Conservation (phyloP, 441 rosid species). For the Pelargonium citronellum region DNA sequence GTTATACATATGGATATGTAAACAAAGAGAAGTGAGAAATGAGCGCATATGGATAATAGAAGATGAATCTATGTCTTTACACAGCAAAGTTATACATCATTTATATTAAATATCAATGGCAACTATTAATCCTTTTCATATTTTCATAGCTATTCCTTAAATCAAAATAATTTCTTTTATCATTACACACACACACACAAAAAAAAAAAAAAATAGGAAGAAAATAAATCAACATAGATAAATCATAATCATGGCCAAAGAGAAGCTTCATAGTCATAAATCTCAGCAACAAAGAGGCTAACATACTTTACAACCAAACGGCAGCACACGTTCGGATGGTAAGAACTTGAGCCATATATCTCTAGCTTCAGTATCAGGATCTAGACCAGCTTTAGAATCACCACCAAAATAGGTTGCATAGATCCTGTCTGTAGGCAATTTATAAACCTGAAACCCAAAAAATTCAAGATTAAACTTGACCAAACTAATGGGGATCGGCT, state of each 20-base stretch:
- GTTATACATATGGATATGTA: background rate
- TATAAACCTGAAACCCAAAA: slow-evolving; percentile 51
- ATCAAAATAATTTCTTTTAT: background rate
- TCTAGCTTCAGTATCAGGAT: slow-evolving; percentile 83
- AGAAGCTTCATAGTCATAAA: background rate
- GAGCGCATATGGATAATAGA: background rate
- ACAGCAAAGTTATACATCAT: background rate
- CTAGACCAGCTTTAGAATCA: slow-evolving; percentile 80
- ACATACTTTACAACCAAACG: slow-evolving; percentile 88
- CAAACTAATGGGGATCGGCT: background rate
- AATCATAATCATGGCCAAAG: background rate
- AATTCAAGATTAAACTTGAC: background rate
- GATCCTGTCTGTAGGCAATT: slow-evolving; percentile 65
- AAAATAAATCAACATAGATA: background rate
- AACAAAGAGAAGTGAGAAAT: background rate
- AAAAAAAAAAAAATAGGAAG: background rate
- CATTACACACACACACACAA: too few relatives aligned
- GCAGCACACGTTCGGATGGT: slow-evolving; percentile 71
- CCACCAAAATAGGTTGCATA: slow-evolving; percentile 98
- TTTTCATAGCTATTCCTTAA: too few relatives aligned
- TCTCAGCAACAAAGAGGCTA: slow-evolving; percentile 11
- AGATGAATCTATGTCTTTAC: background rate
- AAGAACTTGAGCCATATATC: slow-evolving; percentile 74
- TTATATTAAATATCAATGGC: too few relatives aligned
- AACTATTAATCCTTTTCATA: too few relatives aligned